These are phyloP conservation scores for Sclerotinia nivalis DNA, from an alignment of 2,329 filamentous ascomycete genomes.

Conservation along the genomic window DNA sequence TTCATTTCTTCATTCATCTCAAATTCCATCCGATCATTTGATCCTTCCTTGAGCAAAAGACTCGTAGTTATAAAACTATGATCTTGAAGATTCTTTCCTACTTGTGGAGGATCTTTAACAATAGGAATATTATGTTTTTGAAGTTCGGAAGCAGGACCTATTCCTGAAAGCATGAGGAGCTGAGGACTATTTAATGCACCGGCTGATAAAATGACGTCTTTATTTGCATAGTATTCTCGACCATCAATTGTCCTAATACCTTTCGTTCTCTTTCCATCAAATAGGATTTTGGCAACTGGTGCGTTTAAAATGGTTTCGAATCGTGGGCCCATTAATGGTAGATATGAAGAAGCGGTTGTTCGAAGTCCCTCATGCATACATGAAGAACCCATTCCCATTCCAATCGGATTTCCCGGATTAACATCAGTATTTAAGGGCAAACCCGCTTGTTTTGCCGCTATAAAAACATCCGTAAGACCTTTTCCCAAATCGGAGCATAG, in stretches of 20 bases:
- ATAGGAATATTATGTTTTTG: slow-evolving; percentile 50
- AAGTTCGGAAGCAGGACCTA: slow-evolving; percentile 47
- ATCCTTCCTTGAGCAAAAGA: slow-evolving; percentile 40
- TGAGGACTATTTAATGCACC: slow-evolving; percentile 51
- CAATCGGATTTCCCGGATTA: slow-evolving; percentile 60
- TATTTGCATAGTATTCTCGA: slow-evolving; percentile 37
- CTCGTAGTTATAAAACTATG: slow-evolving; percentile 41
- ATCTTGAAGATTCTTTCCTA: slow-evolving; percentile 63
- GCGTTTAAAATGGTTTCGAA: slow-evolving; percentile 53
- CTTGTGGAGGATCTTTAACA: slow-evolving; percentile 59
- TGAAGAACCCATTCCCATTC: slow-evolving; percentile 53
- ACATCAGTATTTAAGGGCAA: slow-evolving; percentile 54
- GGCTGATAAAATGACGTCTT: slow-evolving; percentile 52
- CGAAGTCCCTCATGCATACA: slow-evolving; percentile 52
- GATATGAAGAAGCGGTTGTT: slow-evolving; percentile 53
- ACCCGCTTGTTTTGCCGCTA: slow-evolving; percentile 52
- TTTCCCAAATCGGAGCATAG: slow-evolving; percentile 52
- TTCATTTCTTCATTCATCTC: slow-evolving; percentile 46
- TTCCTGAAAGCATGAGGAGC: slow-evolving; percentile 50
- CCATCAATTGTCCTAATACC: slow-evolving; percentile 49
- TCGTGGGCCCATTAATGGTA: slow-evolving; percentile 50
- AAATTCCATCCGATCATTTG: slow-evolving; percentile 40
- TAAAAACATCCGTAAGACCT: slow-evolving; percentile 48
- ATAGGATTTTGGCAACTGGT: slow-evolving; percentile 49
- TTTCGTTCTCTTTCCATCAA: neutral